Evolutionary conservation across 2,329 filamentous ascomycete genomes (phyloP).

Genomic region (Ophiostoma sp.): DNA sequence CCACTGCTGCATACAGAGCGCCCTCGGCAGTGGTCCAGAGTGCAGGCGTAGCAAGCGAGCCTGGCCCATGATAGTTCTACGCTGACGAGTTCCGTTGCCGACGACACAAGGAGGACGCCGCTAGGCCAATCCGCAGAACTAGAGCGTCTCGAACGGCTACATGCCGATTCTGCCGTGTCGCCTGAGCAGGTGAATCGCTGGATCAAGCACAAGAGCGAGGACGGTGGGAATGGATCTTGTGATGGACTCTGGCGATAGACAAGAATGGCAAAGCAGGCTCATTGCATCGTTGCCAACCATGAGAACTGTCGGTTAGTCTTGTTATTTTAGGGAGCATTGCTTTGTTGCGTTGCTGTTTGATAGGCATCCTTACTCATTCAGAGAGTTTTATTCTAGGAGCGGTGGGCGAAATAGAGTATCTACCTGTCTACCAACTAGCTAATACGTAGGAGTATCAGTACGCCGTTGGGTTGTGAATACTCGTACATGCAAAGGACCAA

Average conservation of each 20-base stretch:
- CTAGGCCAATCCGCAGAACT: background rate
- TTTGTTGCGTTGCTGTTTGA: background rate
- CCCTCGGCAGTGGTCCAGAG: constrained; percentile 25
- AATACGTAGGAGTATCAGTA: background rate
- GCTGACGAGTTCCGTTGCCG: background rate
- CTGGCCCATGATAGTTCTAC: constrained; percentile 20
- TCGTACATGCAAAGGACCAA: no score
- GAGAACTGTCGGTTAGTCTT: background rate
- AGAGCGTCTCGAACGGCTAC: constrained; percentile 17
- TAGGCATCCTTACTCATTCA: background rate
- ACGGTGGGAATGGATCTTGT: no score
- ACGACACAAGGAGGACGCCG: background rate
- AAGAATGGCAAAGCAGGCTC: background rate
- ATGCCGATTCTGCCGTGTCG: constrained; percentile 22
- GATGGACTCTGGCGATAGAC: background rate
- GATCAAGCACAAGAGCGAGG: constrained; percentile 18
- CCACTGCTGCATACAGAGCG: constrained; percentile 22
- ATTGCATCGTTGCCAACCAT: background rate
- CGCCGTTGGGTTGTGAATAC: background rate
- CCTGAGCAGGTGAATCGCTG: constrained; percentile 24
- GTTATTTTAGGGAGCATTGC: background rate
- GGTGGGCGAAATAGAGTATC: background rate
- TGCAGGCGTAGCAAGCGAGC: constrained; percentile 26
- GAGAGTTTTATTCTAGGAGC: background rate
- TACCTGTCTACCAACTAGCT: background rate